Conservation (phyloP, 2,329 filamentous ascomycete genomes). For the Pestalotiopsis sp. region DNA sequence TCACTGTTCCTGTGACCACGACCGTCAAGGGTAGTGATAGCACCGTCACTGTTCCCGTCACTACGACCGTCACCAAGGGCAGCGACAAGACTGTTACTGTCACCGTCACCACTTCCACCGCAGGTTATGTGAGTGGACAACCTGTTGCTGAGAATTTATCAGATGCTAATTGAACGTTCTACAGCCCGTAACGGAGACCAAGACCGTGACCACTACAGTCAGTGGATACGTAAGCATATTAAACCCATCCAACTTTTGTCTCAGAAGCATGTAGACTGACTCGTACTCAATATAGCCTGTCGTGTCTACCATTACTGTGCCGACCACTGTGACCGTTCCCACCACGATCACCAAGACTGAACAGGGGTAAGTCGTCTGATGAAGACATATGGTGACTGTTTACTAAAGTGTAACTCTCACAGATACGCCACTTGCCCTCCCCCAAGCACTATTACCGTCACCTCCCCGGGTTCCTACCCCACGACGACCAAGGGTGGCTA, state of each 20-base stretch:
- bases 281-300: not conserved
- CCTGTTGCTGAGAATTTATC: not conserved
- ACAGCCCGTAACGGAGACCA: not conserved
- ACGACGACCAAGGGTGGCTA: not conserved
- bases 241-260: not conserved
- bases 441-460: conserved; percentile 1
- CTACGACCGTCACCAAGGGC: not conserved
- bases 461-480: not conserved
- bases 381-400: not conserved
- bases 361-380: not conserved
- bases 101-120: not conserved
- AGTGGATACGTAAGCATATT: not conserved
- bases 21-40: not conserved
- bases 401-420: not conserved
- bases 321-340: not conserved
- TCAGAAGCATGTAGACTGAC: not conserved
- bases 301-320: not conserved
- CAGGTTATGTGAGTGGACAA: not conserved
- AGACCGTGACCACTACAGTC: not conserved
- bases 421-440: not conserved
- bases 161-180: not conserved
- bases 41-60: not conserved
- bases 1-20: not conserved
- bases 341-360: not conserved
- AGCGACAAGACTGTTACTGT: not conserved